A percentile compares a stretch with the other conserved stretches of the same genome.
phyloP scores from a whole-genome alignment of 2,329 filamentous ascomycete genomes.

The Microcyclospora tardicrescens region DNA sequence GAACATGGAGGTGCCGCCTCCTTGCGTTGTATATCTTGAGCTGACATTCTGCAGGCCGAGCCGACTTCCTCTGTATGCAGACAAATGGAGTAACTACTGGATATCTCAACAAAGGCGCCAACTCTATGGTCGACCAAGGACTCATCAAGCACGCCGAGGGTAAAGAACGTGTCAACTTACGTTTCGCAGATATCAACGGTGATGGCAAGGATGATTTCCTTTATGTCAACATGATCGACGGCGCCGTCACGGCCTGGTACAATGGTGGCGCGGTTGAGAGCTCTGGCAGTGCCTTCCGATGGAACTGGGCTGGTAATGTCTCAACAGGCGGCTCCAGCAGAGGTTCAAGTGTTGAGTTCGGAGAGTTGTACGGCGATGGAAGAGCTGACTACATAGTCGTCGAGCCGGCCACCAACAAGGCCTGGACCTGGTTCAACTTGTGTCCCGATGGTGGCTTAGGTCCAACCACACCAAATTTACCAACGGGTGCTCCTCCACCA shows the following conservation, averaged over 20 bases:
- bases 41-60: not conserved
- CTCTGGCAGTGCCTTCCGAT: slow-evolving; percentile 2
- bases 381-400: slow-evolving; percentile 2
- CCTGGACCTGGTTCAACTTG: slow-evolving; percentile 1
- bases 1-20: no score
- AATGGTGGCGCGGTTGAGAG: slow-evolving; percentile 2
- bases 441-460: not conserved
- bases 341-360: slow-evolving; percentile 2
- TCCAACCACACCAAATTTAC: not conserved
- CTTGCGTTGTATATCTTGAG: not conserved
- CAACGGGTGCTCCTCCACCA: not conserved
- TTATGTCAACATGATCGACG: slow-evolving; percentile 7
- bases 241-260: slow-evolving; percentile 2
- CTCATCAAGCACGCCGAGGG: slow-evolving; percentile 5
- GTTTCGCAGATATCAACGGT: slow-evolving; percentile 7
- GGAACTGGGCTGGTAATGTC: slow-evolving; percentile 1
- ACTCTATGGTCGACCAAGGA: slow-evolving; percentile 3
- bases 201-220: slow-evolving; percentile 6
- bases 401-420: not conserved
- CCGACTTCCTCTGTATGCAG: slow-evolving; percentile 4
- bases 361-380: not conserved
- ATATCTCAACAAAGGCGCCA: slow-evolving; percentile 5
- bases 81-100: slow-evolving; percentile 1
- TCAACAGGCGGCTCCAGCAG: slow-evolving; percentile 1
- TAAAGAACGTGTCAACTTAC: slow-evolving; percentile 4